Percentiles rank a stretch among this genome's conserved stretches.
Evolutionary conservation across 2,329 filamentous ascomycete genomes (phyloP).

Genomic region (Fusarium equiseti): DNA sequence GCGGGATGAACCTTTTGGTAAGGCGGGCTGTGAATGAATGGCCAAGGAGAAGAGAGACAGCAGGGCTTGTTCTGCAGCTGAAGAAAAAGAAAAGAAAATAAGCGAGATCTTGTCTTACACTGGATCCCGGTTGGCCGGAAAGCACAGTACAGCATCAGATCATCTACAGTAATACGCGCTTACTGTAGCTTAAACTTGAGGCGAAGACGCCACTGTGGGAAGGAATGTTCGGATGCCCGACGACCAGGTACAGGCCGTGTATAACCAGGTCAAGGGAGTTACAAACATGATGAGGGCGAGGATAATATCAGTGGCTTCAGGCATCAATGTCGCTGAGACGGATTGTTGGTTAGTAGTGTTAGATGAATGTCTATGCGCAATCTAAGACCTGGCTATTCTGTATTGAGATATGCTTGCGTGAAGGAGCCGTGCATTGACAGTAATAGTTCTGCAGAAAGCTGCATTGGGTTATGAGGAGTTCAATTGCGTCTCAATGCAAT

Average conservation of each 20-base stretch:
- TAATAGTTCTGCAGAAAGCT: background rate
- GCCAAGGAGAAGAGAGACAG: conserved; percentile 15
- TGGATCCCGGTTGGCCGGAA: conserved; percentile 6
- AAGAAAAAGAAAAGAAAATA: background rate
- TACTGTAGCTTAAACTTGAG: conserved; percentile 24
- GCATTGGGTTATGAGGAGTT: background rate
- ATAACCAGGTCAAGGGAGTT: background rate
- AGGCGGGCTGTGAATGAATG: conserved; percentile 17
- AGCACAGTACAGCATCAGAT: background rate
- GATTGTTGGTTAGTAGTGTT: background rate
- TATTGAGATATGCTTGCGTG: conserved; percentile 12
- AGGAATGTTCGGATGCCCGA: background rate
- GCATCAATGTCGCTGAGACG: background rate
- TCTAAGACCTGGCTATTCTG: conserved; percentile 10
- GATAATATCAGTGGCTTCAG: background rate
- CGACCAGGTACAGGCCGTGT: background rate
- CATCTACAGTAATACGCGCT: background rate
- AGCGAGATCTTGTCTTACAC: conserved; percentile 24
- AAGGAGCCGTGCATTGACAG: background rate
- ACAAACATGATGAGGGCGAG: background rate
- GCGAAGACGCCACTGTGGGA: conserved; percentile 13
- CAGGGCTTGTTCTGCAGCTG: conserved; percentile 7
- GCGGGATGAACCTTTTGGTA: conserved; percentile 23
- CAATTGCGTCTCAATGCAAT: background rate
- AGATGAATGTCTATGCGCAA: background rate